Evolutionary conservation across 1,139 yeast species (phyloP).

Genomic region (Candida glucosophila): DNA sequence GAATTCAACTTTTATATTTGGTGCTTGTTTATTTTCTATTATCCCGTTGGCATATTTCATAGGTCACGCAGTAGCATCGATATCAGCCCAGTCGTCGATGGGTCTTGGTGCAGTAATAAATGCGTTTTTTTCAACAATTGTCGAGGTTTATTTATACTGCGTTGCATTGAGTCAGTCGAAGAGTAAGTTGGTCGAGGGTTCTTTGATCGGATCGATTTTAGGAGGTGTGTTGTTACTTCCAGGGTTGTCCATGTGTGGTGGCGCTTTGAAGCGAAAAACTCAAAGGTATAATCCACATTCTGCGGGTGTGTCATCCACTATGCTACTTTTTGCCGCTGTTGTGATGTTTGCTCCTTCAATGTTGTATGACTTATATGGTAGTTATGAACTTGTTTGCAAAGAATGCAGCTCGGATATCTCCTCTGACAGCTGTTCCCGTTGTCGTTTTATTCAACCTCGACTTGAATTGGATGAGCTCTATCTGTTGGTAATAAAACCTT

Average conservation of each 20-base stretch:
- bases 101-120: conserved; percentile 98
- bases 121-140: conserved; percentile 94
- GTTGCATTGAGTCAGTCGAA: conserved; percentile 84
- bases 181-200: conserved; percentile 90
- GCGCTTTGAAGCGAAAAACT: conserved; percentile 84
- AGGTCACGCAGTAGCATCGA: conserved; percentile 98
- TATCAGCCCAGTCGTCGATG: conserved; percentile 97
- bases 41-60: conserved; percentile 93
- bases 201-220: conserved; percentile 89
- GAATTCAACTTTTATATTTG: conserved; percentile 54
- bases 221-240: conserved; percentile 91
- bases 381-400: conserved; percentile 69
- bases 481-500: conserved; percentile 62
- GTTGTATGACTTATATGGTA: conserved; percentile 84
- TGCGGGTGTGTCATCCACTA: conserved; percentile 95
- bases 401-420: conserved; percentile 22
- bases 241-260: conserved; percentile 95
- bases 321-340: conserved; percentile 83
- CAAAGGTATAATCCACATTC: conserved; percentile 93
- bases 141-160: conserved; percentile 85
- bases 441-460: conserved; percentile 76
- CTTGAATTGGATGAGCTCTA: conserved; percentile 60
- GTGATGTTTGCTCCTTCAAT: conserved; percentile 93
- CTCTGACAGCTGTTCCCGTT: conserved; percentile 48
- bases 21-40: conserved; percentile 72